These are phyloP conservation scores for Aspergillus niger DNA, from an alignment of 2,329 filamentous ascomycete species.

Conservation along the genomic window DNA sequence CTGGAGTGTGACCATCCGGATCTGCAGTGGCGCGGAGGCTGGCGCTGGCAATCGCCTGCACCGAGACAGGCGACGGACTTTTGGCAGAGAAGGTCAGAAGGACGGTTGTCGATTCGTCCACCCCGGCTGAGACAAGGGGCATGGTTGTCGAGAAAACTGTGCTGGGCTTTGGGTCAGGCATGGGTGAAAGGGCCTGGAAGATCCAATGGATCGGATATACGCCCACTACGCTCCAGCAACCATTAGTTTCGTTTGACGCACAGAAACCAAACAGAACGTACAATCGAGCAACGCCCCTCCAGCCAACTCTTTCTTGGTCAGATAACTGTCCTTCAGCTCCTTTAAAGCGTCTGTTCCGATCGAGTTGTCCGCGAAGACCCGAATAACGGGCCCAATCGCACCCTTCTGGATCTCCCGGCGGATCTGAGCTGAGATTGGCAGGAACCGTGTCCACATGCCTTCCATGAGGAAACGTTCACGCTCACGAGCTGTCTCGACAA, in stretches of 20 bases:
- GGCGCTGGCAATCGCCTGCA: background rate
- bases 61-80: background rate
- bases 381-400: background rate
- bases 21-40: background rate
- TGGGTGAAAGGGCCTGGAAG: background rate
- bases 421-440: background rate
- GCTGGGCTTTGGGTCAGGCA: background rate
- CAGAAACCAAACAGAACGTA: background rate
- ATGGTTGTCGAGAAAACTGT: background rate
- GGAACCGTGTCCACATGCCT: constrained; percentile 17
- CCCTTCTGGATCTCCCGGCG: background rate
- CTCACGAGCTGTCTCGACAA: constrained; percentile 44
- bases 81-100: background rate
- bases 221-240: background rate
- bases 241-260: background rate
- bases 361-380: background rate
- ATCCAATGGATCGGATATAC: background rate
- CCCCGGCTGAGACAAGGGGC: background rate
- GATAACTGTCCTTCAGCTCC: background rate
- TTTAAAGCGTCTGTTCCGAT: background rate
- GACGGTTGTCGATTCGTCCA: background rate
- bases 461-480: constrained; percentile 18
- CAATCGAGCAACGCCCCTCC: background rate
- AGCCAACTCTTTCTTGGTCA: background rate
- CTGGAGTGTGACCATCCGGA: background rate